Base-by-base conservation (phyloP, 768 basidiomycete species). In the Neoboletus magnificus region DNA sequence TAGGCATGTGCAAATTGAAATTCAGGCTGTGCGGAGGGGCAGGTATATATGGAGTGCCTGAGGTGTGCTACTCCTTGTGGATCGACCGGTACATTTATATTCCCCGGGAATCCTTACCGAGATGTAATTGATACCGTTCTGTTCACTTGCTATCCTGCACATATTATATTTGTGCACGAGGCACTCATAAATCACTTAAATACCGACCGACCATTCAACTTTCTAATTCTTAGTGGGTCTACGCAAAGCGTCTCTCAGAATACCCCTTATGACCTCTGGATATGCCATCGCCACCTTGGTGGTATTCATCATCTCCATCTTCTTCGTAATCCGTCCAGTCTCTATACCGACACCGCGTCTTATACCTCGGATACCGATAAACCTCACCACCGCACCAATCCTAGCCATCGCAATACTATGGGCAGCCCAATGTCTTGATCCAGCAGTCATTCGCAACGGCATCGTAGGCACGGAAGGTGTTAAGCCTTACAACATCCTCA, bases 401-500 rank as follows among this genome's bases (percentile, higher is more conserved):
- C 62, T 79, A 45, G 76, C 79, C 11, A 81, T 84, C 25, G 74
- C 75, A 1, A 63, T 83, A 32, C 63, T 83, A 18, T 82, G 81
- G 82, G 82, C 82, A 2, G 68, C 81, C 0, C 80, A 82, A 60
- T 84, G 82, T 57, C 62, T 84, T 39, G 63, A 76, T 52, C 54
- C 66, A 0, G 29, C 59, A 0, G 82, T 79, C 11, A 79, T 96
- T 37, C 79, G 86, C 16, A 73, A 82, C 56, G 95, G 95, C 1
- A 91, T 96, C 50, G 83, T 95, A 12, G 89, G 89, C 7, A 77
- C 79, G 0, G 86, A 86, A 56, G 87, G 87, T 4, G 81, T 98
- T 25, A 83, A 89, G 61, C 95, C 95, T 0, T 91, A 94, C 65
- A 91, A 97, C 68, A 94, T 98, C 60, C 82, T 98, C 69, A 91